Evolutionary conservation across 2,329 filamentous ascomycete species (phyloP).

Genomic region (Apiospora saccharicola): DNA sequence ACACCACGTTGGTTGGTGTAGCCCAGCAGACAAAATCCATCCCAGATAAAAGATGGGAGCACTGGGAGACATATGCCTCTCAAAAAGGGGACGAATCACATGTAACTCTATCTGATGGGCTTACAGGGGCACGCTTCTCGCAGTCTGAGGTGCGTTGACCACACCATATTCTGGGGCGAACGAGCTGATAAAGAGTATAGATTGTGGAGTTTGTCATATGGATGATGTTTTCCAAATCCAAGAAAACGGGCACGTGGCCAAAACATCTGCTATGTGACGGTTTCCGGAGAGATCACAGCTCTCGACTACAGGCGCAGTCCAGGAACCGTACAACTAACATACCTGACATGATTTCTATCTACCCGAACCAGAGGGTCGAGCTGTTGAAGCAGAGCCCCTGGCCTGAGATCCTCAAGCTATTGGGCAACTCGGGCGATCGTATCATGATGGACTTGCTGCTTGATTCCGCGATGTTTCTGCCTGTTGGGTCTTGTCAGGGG

Average conservation of each 20-base stretch:
- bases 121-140: constrained; percentile 54
- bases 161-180: not conserved
- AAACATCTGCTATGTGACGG: constrained; percentile 86
- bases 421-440: constrained; percentile 77
- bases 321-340: constrained; percentile 53
- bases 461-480: constrained; percentile 78
- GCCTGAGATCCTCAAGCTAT: constrained; percentile 74
- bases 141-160: constrained; percentile 67
- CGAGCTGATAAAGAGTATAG: constrained; percentile 49
- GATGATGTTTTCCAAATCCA: constrained; percentile 72
- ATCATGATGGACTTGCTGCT: constrained; percentile 81
- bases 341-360: constrained; percentile 69
- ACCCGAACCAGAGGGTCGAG: constrained; percentile 74
- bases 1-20: constrained; percentile 72
- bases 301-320: constrained; percentile 38
- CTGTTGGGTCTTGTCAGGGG: constrained; percentile 63
- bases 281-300: constrained; percentile 62
- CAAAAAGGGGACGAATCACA: constrained; percentile 67
- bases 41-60: constrained; percentile 55
- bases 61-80: constrained; percentile 65
- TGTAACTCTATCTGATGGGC: constrained; percentile 58
- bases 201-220: constrained; percentile 81
- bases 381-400: constrained; percentile 75
- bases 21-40: constrained; percentile 42
- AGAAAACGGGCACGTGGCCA: constrained; percentile 58